Evolutionary conservation across 2,329 filamentous ascomycete genomes (phyloP), one percentile per base, ranked within the genome.

Genomic region (Talaromyces atroroseus): DNA sequence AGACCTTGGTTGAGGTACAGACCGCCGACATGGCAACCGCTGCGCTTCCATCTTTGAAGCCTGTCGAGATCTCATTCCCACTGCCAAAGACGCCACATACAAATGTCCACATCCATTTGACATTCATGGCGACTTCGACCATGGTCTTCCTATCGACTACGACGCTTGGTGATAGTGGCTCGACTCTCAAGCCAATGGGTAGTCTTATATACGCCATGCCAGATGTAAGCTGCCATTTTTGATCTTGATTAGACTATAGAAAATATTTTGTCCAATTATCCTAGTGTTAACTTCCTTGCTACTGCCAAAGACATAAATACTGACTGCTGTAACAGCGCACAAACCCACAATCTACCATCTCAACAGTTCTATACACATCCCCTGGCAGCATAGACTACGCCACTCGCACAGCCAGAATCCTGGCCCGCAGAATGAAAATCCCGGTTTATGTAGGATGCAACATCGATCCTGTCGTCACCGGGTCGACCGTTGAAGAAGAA

Each of bases 191-290:
- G 42, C 76, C 81, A 50, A 80, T 97, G 73, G 92, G 94, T 2
- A 96, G 90, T 50, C 92, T 97, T 68, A 89, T 97, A 47, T 97
- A 96, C 69, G 89, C 92, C 2, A 83, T 99, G 70, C 92, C 94
- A 16, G 88, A 96, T 75, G 94, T 96, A 76, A 21, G 56, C 6
- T 24, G 16, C 10, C 38, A n/a, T n/a, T 42, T 42, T 42, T 42
- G 2, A 42, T 18, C 36, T n/a, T 40, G 16, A 16, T n/a, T 2
- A 18, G 14, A 3, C 36, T 11, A 16, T 2, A 16, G 36, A 40
- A n/a, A 11, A 29, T 16, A 36, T 36, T 12, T 36, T 14, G 32
- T 3, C 16, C 32, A 36, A 36, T 36, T 10, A 2, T 36, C 14
- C 14, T 36, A 3, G 32, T 40, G 36, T 11, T 20, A 18, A 18